A percentile compares a stretch with the other conserved stretches of the same genome.
Evolutionary conservation across 192 early-diverging fungal species (phyloP).

Genomic region (Coemansia aciculifera): DNA sequence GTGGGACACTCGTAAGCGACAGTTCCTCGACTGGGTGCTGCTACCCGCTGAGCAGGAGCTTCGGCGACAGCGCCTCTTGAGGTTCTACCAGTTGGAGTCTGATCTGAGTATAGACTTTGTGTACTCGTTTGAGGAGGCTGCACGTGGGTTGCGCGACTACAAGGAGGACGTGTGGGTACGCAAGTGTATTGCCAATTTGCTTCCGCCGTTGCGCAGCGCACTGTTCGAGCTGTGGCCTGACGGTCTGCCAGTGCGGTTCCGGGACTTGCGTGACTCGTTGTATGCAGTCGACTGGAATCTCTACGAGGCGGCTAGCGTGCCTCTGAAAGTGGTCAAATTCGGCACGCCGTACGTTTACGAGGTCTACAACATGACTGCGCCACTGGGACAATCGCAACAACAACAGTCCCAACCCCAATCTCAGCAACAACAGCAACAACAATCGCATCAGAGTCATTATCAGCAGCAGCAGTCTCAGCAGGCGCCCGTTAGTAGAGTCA

Average conservation of each 20-base stretch:
- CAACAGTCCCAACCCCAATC: background rate
- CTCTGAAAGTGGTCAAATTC: slow-evolving; percentile 43
- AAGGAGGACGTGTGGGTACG: slow-evolving; percentile 54
- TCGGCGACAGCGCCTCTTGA: slow-evolving; percentile 42
- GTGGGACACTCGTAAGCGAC: slow-evolving; percentile 47
- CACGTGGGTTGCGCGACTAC: slow-evolving; percentile 45
- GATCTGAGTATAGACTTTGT: slow-evolving; percentile 56
- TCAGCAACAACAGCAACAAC: slow-evolving; percentile 6
- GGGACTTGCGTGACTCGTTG: slow-evolving; percentile 53
- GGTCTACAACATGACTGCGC: slow-evolving; percentile 16
- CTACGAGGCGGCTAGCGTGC: slow-evolving; percentile 50
- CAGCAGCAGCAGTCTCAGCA: slow-evolving; percentile 4
- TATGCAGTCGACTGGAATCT: slow-evolving; percentile 55
- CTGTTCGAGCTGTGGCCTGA: slow-evolving; percentile 54
- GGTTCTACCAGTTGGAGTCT: slow-evolving; percentile 48
- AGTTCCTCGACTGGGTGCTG: slow-evolving; percentile 55
- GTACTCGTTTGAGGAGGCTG: slow-evolving; percentile 50
- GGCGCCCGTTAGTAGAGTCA: slow-evolving; percentile 19
- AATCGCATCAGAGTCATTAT: background rate
- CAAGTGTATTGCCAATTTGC: slow-evolving; percentile 51
- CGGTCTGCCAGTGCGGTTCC: slow-evolving; percentile 47
- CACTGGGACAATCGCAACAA: background rate
- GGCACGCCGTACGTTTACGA: slow-evolving; percentile 46
- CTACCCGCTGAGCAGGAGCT: slow-evolving; percentile 54
- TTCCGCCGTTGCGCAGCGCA: slow-evolving; percentile 37